phyloP scores from a whole-genome alignment of 2,329 filamentous ascomycete genomes.

The Phialophora expanda region DNA sequence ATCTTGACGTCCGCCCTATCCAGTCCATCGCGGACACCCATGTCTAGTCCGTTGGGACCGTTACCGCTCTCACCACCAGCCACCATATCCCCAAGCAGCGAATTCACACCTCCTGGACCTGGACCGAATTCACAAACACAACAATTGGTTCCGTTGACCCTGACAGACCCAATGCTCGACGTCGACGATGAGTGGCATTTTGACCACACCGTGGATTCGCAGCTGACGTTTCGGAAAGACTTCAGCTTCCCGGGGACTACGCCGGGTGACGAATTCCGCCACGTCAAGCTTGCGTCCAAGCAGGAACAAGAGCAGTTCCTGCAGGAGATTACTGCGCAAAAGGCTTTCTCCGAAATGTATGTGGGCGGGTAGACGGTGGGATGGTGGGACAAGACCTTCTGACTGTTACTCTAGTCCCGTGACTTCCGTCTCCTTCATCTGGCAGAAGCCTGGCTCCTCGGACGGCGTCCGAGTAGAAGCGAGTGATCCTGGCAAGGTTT shows the following conservation, averaged over 20 bases:
- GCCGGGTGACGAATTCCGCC: constrained; percentile 23
- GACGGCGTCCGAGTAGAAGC: constrained; percentile 17
- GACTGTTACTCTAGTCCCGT: constrained; percentile 12
- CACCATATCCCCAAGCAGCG: constrained; percentile 1
- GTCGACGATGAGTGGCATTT: constrained; percentile 9
- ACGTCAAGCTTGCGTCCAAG: constrained; percentile 20
- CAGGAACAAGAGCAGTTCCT: constrained; percentile 21
- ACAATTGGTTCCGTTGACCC: background rate
- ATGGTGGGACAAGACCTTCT: background rate
- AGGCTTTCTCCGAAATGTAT: constrained; percentile 17
- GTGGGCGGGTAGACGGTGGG: background rate
- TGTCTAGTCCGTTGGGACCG: constrained; percentile 15
- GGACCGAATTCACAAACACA: constrained; percentile 8
- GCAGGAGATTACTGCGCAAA: background rate
- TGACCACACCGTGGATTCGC: constrained; percentile 10
- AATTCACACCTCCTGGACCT: constrained; percentile 4
- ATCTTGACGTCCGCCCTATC: constrained; percentile 17
- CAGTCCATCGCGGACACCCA: constrained; percentile 12
- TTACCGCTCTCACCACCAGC: constrained; percentile 13
- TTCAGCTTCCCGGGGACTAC: constrained; percentile 19
- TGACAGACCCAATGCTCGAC: constrained; percentile 17
- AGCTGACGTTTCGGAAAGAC: constrained; percentile 10
- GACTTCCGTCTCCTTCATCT: constrained; percentile 15
- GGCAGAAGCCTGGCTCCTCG: constrained; percentile 6
- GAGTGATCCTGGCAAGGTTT: constrained; percentile 18